phyloP scores from a whole-genome alignment of 179 eudicot species.

The Silene coronaria region DNA sequence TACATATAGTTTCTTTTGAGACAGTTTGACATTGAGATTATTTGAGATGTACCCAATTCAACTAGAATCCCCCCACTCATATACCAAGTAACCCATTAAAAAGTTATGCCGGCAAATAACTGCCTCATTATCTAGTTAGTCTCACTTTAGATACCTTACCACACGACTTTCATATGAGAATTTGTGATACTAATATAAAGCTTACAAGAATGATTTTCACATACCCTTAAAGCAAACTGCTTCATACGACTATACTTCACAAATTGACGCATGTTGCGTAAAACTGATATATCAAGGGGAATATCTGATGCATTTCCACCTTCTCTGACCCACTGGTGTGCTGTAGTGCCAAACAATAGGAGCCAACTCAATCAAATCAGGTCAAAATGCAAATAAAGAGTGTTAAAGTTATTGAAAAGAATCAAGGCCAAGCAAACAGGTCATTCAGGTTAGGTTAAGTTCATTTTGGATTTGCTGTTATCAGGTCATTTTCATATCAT shows the following conservation, averaged over 20 bases:
- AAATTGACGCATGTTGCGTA: constrained; percentile 84
- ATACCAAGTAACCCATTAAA: no score
- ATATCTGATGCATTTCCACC: constrained; percentile 92
- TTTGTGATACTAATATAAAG: background rate
- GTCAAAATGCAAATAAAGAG: background rate
- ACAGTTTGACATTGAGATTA: no score
- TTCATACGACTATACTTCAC: constrained; percentile 87
- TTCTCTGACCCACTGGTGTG: constrained; percentile 98
- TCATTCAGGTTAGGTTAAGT: background rate
- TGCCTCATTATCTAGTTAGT: background rate
- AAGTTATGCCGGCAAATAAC: no score
- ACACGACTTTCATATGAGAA: background rate
- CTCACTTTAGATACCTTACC: background rate
- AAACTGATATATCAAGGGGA: constrained; percentile 86
- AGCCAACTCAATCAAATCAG: constrained; percentile 1
- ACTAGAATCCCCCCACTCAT: no score
- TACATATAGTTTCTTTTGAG: no score
- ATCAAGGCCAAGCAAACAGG: background rate
- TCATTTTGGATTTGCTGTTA: background rate
- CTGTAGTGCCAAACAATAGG: constrained; percentile 33
- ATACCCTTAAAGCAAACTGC: constrained; percentile 94
- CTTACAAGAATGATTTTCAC: background rate
- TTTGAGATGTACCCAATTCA: no score
- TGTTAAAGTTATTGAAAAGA: background rate
- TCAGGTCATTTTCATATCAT: background rate